Evolutionary conservation across 805 yeast genomes (phyloP), one percentile per base, ranked within the genome.

Genomic region (Kodamaea leandrae): DNA sequence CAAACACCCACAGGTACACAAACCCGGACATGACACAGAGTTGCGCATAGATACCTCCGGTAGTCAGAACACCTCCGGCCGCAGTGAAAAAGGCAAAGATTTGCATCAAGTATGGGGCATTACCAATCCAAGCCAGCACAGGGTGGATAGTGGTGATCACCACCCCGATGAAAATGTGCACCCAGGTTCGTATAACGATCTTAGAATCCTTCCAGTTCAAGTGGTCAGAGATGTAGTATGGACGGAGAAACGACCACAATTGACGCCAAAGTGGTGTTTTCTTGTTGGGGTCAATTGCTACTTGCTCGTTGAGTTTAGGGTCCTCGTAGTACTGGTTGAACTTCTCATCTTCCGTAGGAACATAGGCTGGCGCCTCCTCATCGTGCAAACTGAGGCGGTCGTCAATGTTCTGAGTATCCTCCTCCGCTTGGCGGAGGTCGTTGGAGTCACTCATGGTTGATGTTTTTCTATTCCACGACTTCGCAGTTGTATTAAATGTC

Each of bases 121-220:
- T 39, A 4, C 68, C 68, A 0, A 63, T 13, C 68, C 68, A 64
- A 16, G 29, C 33, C 32, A 54, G 49, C 1, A 58, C 47, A 2
- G 42, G 32, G 2, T 60, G 64, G 3, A 59, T 51, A 4, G 60
- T 48, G 7, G 51, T 41, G 13, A 63, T 29, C 6, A 64, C 43
- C 4, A 58, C 54, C 3, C 57, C 49, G 14, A 41, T 36, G 63
- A 65, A 63, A 2, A 58, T 46, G 37, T 57, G 63, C 12, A 54
- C 30, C 56, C 60, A 63, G 2, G 64, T 57, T 15, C 60, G 48
- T 6, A 54, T 25, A 2, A 47, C 54, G 1, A 52, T 38, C 36
- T 60, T 60, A 38, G 60, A 51, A 6, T 66, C 61, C 2, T 33
- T 45, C 39, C 47, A 51, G 35, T 54, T 55, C 24, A 60, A 37